Evolutionary conservation across 495 filamentous ascomycete genomes (phyloP), one percentile per base, ranked within the genome.

Genomic region (Penicillium longicatenatum): DNA sequence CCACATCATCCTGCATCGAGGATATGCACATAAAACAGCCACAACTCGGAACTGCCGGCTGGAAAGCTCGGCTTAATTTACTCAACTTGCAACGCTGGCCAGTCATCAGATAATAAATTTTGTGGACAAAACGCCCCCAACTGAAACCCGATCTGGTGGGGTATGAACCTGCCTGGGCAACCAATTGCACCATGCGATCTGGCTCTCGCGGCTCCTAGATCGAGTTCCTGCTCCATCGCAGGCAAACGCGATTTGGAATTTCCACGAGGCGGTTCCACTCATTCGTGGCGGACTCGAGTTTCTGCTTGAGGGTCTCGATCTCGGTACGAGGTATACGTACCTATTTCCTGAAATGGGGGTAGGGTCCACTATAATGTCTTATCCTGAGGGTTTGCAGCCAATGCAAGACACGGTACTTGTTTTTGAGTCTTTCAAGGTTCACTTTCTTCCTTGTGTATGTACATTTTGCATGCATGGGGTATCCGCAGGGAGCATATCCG

Each of bases 91-190:
- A 9, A 51, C 51, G 41, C 26, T 35, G 43, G 43, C 47, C n/a
- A 49, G 16, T 19, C 42, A 17, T 35, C 53, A 42, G 24, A 52
- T 52, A 42, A 22, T 54, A 30, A 43, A 58, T 50, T 4, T 35
- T 9, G 55, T 65, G 59, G 53, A 59, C 55, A 12, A 14, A 54
- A 31, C 29, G 19, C 53, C 51, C 37, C 21, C 22, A 57, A 53
- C 56, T 60, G 60, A 65, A 56, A 50, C 45, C 35, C 60, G 63
- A 66, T 66, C 63, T 41, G 21, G 63, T 66, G 63, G 63, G 46
- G 60, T 55, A 46, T 0, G 20, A 17, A 46, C 20, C 35, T 49
- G n/a, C 11, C 12, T 19, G 14, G 33, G 14, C 20, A 31, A 8
- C 60, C 63, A 65, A 65, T 63, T 22, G 50, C 44, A 49, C 49